Percentiles rank a stretch among this genome's conserved stretches.
Conservation (phyloP, 352 stramenopile species). For the Hyaloperonospora arabidopsidis region DNA sequence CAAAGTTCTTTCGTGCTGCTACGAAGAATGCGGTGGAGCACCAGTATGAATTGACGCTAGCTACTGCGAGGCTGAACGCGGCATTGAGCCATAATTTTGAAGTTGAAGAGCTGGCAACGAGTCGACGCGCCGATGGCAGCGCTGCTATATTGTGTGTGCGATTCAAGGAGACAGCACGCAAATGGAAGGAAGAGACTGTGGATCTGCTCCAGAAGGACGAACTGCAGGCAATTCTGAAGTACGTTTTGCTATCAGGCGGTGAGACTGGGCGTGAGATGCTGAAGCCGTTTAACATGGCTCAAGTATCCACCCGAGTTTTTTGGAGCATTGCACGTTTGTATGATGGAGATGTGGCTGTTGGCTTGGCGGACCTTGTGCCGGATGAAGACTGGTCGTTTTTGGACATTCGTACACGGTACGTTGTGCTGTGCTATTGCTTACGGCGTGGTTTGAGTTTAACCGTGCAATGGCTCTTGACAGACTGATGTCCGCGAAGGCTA, state of each 20-base stretch:
- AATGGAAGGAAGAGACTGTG: constrained; percentile 76
- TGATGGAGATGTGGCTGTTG: constrained; percentile 56
- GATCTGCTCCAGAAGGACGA: constrained; percentile 56
- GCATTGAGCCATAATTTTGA: constrained; percentile 57
- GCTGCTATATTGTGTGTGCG: constrained; percentile 48
- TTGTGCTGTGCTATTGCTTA: neutral
- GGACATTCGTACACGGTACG: constrained; percentile 57
- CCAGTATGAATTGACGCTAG: constrained; percentile 70
- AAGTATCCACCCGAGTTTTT: constrained; percentile 77
- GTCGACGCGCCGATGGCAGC: constrained; percentile 18
- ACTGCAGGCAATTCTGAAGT: constrained; percentile 70
- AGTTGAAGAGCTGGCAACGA: constrained; percentile 32
- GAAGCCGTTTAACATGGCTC: constrained; percentile 87
- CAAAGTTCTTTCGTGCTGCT: constrained; percentile 73
- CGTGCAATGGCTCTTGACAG: constrained; percentile 19
- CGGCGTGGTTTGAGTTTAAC: neutral
- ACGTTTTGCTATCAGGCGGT: constrained; percentile 69
- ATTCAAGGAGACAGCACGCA: constrained; percentile 75
- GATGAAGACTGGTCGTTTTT: constrained; percentile 83
- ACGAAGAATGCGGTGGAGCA: constrained; percentile 73
- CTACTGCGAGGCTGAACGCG: constrained; percentile 64
- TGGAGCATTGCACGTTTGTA: constrained; percentile 80
- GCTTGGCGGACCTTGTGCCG: constrained; percentile 55
- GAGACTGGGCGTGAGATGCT: constrained; percentile 82
- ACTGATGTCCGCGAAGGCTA: constrained; percentile 65